These are phyloP conservation scores for Fulvia fulva DNA, from an alignment of 2,329 filamentous ascomycete genomes.

Conservation along the genomic window DNA sequence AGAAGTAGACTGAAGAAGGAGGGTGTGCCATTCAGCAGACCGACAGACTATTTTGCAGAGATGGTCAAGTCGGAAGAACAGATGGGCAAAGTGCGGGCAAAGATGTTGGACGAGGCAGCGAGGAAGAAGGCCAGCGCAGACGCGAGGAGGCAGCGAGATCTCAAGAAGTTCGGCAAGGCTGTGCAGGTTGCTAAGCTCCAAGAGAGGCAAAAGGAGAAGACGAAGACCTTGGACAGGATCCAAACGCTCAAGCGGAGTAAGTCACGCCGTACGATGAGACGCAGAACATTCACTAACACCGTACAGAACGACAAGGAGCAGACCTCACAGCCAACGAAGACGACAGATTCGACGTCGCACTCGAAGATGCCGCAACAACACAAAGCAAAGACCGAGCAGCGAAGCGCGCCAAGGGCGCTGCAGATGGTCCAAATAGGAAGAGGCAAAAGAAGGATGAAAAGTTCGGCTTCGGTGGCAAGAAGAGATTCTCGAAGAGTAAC, in stretches of 20 bases:
- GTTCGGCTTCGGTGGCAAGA: slow-evolving; percentile 95
- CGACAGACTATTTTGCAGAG: slow-evolving; percentile 95
- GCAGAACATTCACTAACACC: slow-evolving; percentile 21
- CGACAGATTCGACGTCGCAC: slow-evolving; percentile 85
- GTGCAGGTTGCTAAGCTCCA: slow-evolving; percentile 95
- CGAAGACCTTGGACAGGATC: slow-evolving; percentile 91
- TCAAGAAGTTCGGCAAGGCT: slow-evolving; percentile 99
- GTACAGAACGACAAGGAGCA: slow-evolving; percentile 74
- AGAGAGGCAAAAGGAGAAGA: slow-evolving; percentile 88
- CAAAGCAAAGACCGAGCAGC: slow-evolving; percentile 43
- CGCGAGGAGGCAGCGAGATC: slow-evolving; percentile 83
- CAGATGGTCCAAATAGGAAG: slow-evolving; percentile 56
- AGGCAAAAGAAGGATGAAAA: slow-evolving; percentile 92
- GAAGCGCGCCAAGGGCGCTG: slow-evolving; percentile 35
- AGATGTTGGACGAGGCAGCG: slow-evolving; percentile 86
- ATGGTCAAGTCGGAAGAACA: slow-evolving; percentile 99
- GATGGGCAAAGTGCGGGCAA: slow-evolving; percentile 94
- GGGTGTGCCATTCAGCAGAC: slow-evolving; percentile 78
- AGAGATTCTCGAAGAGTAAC: slow-evolving; percentile 83
- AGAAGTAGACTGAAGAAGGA: slow-evolving; percentile 75
- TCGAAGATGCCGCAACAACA: slow-evolving; percentile 63
- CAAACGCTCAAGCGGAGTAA: slow-evolving; percentile 90
- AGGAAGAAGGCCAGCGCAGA: slow-evolving; percentile 89
- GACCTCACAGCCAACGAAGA: slow-evolving; percentile 67
- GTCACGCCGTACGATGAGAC: slow-evolving; percentile 36